These are phyloP conservation scores for Isabelozyma pseudorhagii DNA, from an alignment of 805 yeast genomes.

Conservation along the genomic window DNA sequence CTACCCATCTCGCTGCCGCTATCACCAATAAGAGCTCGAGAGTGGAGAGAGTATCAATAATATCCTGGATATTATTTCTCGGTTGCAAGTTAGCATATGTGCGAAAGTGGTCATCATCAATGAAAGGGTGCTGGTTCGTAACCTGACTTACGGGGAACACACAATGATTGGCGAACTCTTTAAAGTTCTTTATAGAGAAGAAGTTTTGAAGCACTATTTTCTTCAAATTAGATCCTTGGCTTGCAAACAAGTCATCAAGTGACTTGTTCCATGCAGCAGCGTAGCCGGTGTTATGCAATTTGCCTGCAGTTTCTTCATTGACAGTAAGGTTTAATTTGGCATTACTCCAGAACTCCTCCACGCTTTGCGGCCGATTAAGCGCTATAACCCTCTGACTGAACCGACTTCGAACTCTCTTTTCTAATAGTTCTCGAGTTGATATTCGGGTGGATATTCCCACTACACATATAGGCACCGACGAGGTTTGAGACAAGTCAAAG, in stretches of 20 bases:
- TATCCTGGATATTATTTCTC: constrained; percentile 22
- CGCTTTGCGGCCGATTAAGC: constrained; percentile 47
- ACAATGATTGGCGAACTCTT: constrained; percentile 43
- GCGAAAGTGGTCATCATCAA: constrained; percentile 22
- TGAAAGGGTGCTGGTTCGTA: constrained; percentile 14
- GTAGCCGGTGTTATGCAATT: constrained; percentile 14
- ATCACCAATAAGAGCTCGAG: constrained; percentile 69
- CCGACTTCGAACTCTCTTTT: constrained; percentile 86
- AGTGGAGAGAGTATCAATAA: constrained; percentile 49
- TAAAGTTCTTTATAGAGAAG: constrained; percentile 57
- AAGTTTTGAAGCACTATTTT: constrained; percentile 34
- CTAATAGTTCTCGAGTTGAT: constrained; percentile 76
- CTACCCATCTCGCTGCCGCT: constrained; percentile 69
- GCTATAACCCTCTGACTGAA: constrained; percentile 77
- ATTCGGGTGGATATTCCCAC: constrained; percentile 76
- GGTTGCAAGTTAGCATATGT: constrained; percentile 18
- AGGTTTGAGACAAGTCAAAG: constrained; percentile 78
- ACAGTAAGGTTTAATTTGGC: constrained; percentile 39
- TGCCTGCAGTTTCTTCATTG: constrained; percentile 10
- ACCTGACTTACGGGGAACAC: constrained; percentile 40
- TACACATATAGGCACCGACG: constrained; percentile 71
- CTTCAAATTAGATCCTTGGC: constrained; percentile 9
- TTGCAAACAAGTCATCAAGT: constrained; percentile 26
- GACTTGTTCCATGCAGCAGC: constrained; percentile 45
- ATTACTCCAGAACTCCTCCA: constrained; percentile 50